Evolutionary conservation across 495 filamentous ascomycete genomes (phyloP), one percentile per base, ranked within the genome.

Genomic region (Thermochaetoides thermophila): DNA sequence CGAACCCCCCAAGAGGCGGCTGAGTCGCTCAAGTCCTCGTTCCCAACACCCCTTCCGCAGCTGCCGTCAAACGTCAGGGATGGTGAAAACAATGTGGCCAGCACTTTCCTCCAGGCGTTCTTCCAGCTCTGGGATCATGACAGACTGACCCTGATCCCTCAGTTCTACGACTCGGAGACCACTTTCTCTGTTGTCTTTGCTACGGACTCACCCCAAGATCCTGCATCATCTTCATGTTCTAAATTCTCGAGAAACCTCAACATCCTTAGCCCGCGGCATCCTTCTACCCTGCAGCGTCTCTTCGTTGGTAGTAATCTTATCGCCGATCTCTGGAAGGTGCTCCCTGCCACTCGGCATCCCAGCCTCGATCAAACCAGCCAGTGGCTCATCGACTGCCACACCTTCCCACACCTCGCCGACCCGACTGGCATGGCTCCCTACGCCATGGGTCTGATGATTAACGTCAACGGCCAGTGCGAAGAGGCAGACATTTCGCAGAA

Each of bases 341-440:
- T 96, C 13, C 87, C 87, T 1, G 49, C 59, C 17, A 89, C 86
- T 17, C 70, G 68, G 17, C 87, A 96, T 49, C 74, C 84, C 3
- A 68, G 81, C 20, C 48, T 63, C 12, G 50, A 68, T 2, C 65
- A 81, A 19, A 52, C 73, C 1, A 56, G 69, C 21, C 70, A 81
- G 37, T 94, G 81, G 68, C 63, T 81, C 19, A 69, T 94, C 35
- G 85, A 95, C 49, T 85, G 84, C 44, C 75, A 84, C 40, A 71
- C 76, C 7, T 60, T 86, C 4, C 74, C 77, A 3, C 71, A 76
- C 19, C 66, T 89, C 9, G 67, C 71, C 0, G 82, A 92, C 42
- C 73, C 72, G 2, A 59, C 66, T n/a, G 74, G 78, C 7, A 69
- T 77, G 31, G 74, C 63, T 33, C 46, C 59, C 4, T n/a, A n/a